Conservation (phyloP, 106 monocot species). For the Triglochin maritima region DNA sequence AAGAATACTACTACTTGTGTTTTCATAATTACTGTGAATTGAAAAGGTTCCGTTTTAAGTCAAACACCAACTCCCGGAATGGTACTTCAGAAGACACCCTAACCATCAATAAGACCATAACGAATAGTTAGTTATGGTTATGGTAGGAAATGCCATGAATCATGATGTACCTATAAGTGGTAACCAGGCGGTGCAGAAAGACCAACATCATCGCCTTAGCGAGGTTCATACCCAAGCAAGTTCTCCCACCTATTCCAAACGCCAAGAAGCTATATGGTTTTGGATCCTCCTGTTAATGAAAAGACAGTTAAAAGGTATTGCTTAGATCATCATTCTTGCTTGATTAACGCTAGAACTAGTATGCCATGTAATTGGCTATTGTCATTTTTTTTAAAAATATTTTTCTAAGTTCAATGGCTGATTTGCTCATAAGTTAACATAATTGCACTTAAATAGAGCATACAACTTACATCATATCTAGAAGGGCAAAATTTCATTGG, state of each 20-base stretch:
- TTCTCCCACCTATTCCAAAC: constrained; percentile 62
- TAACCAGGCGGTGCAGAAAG: constrained; percentile 62
- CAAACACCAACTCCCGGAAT: too few species aligned
- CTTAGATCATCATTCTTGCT: not conserved
- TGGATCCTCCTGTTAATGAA: constrained; percentile 22
- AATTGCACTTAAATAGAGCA: not conserved
- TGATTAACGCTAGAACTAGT: too few species aligned
- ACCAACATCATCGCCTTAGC: constrained; percentile 81
- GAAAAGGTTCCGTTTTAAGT: too few species aligned
- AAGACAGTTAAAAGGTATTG: not conserved
- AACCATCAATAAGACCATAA: not conserved
- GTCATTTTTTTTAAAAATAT: too few species aligned
- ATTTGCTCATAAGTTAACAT: too few species aligned
- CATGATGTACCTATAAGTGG: constrained; percentile 39
- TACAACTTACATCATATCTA: constrained; percentile 43
- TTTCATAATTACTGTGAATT: too few species aligned
- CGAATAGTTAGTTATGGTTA: too few species aligned
- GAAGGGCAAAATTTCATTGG: constrained; percentile 52
- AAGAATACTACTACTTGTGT: too few species aligned
- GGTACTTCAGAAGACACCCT: not conserved
- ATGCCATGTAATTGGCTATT: too few species aligned
- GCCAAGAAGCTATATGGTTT: constrained; percentile 52
- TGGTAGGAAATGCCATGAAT: not conserved
- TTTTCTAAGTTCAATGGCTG: too few species aligned
- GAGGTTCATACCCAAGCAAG: constrained; percentile 77